Base-by-base conservation (phyloP, 805 yeast species). In the Pichia deserticola region DNA sequence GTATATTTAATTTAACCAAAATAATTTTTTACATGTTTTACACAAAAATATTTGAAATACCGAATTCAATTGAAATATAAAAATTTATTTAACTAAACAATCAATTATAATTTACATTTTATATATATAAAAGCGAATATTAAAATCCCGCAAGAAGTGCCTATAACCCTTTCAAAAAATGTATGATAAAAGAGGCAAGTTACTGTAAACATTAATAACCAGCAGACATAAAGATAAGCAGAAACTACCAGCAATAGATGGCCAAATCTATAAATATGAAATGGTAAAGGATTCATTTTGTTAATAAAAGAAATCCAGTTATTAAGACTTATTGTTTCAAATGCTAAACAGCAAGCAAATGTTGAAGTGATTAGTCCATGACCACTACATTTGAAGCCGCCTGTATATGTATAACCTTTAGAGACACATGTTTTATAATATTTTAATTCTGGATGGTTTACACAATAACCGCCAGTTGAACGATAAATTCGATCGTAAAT, bases 131-230 rank as follows among this genome's bases (percentile, higher is more conserved):
- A 25, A 35, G 57, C 58, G 2, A 75, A 71, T 2, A 70, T 53
- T 1, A 59, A 35, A 35, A 68, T 41, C 0, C 79, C 81, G 48
- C 70, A 62, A 0, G 59, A 13, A 10, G 73, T 44, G 5, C 82
- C 82, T 7, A 69, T 66, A 8, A 74, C 49, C 50, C 76, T 75
- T 55, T 78, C 82, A 2, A 62, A 45, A 7, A 70, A 43, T 5
- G 80, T 74, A 55, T 78, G 82, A 59, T 73, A 78, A 56, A 76
- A 77, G 25, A 76, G 54, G 36, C 74, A 65, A 6, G 82, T 78
- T 29, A 76, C 63, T 7, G 65, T 47, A 52, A 66, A 73, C 61
- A 74, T 63, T 4, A 62, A 49, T 51, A 62, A 58, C 80, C 79
- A 76, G 12, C 40, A 44, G 2, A 38, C 3, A 12, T 34, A 44